phyloP scores from a whole-genome alignment of 306 rosid species.

The Gastrolobium villosum region DNA sequence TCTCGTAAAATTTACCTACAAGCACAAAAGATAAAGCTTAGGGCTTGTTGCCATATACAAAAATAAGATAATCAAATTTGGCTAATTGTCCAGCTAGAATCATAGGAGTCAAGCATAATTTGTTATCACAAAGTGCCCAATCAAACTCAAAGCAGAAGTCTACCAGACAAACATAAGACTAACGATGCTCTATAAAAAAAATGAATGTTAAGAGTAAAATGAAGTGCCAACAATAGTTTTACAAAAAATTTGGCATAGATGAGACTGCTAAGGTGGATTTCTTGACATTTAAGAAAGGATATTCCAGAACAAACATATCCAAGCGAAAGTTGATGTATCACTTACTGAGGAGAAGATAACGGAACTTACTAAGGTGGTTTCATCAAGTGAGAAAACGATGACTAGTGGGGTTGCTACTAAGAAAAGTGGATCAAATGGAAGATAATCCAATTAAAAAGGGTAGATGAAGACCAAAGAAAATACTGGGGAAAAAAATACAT shows the following conservation, averaged over 20 bases:
- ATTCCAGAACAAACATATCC: background rate
- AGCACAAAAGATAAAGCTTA: constrained; percentile 34
- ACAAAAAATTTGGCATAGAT: background rate
- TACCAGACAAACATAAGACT: background rate
- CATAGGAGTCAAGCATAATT: constrained; percentile 5
- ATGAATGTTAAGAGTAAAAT: too few species aligned
- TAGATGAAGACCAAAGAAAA: background rate
- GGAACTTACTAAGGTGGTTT: background rate
- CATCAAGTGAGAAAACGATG: background rate
- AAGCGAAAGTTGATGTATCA: background rate
- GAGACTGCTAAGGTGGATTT: background rate
- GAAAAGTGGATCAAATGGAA: background rate
- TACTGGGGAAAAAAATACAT: background rate
- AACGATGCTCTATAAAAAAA: background rate
- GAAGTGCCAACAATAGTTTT: background rate
- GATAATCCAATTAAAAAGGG: background rate
- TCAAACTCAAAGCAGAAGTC: constrained; percentile 26
- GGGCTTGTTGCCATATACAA: constrained; percentile 20
- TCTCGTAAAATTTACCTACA: constrained; percentile 86
- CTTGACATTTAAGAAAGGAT: background rate
- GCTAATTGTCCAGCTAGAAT: background rate
- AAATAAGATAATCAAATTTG: background rate
- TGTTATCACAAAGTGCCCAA: background rate
- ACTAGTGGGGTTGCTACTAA: background rate
- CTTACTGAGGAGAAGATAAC: background rate